A percentile compares a stretch with the other conserved stretches of the same genome.
phyloP scores from a whole-genome alignment of 208 protist genomes.

The Leishmania turanica region DNA sequence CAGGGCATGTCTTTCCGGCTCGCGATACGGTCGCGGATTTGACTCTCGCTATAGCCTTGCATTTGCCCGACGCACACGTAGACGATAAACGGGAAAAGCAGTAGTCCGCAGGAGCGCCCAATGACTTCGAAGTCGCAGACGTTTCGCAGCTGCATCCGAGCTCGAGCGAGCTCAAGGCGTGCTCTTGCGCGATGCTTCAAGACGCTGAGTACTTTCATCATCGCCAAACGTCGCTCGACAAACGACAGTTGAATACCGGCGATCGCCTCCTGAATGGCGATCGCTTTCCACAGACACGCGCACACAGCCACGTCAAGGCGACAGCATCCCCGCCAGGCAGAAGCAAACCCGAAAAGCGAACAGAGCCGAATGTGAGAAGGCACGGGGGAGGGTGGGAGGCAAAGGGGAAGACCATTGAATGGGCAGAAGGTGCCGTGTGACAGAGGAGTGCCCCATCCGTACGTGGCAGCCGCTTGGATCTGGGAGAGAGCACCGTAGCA shows the following conservation, averaged over 20 bases:
- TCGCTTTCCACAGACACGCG: not conserved
- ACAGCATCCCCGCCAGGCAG: not conserved
- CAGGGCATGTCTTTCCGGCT: not conserved
- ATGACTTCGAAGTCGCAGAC: constrained; percentile 73
- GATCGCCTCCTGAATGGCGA: not conserved
- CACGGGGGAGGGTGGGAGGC: not conserved
- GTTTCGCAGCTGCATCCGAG: constrained; percentile 62
- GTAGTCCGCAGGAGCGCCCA: constrained; percentile 74
- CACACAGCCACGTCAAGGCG: not conserved
- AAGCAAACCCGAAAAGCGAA: not conserved
- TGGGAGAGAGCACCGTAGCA: not conserved
- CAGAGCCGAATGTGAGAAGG: not conserved
- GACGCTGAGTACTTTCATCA: constrained; percentile 35
- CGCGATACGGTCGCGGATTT: constrained; percentile 42
- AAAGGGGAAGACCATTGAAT: not conserved
- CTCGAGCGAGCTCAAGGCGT: constrained; percentile 57
- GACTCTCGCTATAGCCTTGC: constrained; percentile 55
- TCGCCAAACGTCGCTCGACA: constrained; percentile 33
- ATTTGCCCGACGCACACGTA: constrained; percentile 70
- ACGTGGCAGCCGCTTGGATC: no score
- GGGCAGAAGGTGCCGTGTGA: not conserved
- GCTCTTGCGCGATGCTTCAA: constrained; percentile 36
- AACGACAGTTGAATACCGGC: not conserved
- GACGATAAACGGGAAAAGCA: constrained; percentile 73
- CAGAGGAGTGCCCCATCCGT: not conserved